phyloP scores from a whole-genome alignment of 371 early-diverging fungal genomes.

The Rhizomucor pusillus region DNA sequence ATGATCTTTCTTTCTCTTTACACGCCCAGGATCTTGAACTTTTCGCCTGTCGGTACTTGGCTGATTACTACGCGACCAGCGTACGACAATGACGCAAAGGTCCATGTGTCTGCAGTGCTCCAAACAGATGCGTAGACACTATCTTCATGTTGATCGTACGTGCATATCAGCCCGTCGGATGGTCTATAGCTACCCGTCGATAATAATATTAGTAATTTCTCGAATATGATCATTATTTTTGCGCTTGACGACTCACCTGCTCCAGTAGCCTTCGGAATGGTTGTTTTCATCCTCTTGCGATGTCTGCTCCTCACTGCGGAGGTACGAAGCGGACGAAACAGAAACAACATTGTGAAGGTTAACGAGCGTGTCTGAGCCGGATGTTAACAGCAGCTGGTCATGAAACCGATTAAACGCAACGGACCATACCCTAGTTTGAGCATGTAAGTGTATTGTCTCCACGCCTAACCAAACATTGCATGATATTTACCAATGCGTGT shows the following conservation, averaged over 20 bases:
- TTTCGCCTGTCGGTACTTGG: constrained; percentile 82
- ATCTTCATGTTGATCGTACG: constrained; percentile 91
- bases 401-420: constrained; percentile 84
- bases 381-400: constrained; percentile 86
- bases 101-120: constrained; percentile 91
- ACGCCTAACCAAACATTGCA: background rate
- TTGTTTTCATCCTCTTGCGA: background rate
- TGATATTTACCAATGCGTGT: constrained; percentile 77
- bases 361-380: constrained; percentile 83
- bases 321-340: constrained; percentile 72
- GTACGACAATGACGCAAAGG: constrained; percentile 90
- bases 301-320: constrained; percentile 25
- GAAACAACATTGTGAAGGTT: constrained; percentile 81
- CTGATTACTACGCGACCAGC: constrained; percentile 90
- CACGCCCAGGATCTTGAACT: constrained; percentile 81
- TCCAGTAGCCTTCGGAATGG: constrained; percentile 27
- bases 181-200: constrained; percentile 49
- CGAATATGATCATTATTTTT: background rate
- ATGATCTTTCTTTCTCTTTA: constrained; percentile 13
- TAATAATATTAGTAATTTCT: background rate
- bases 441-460: background rate
- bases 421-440: constrained; percentile 67
- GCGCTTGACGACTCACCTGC: too few species aligned
- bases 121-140: constrained; percentile 87
- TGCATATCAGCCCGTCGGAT: constrained; percentile 77